Conservation (phyloP, 2,329 filamentous ascomycete species). For the Fusarium sp. region DNA sequence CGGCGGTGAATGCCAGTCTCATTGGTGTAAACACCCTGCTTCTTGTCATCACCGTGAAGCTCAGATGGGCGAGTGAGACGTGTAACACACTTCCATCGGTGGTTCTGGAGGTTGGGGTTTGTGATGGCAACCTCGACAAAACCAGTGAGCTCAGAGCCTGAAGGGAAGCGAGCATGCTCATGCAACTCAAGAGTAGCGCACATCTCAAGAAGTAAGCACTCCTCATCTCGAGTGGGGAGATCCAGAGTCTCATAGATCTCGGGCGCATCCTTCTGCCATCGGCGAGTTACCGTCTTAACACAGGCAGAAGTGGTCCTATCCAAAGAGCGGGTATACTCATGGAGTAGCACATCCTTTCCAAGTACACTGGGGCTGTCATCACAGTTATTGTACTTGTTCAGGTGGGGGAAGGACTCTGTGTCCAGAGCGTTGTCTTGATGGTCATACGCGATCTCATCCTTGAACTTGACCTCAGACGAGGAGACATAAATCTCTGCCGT, state of each 20-base stretch:
- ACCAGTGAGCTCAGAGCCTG: conserved; percentile 68
- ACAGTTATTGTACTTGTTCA: conserved; percentile 64
- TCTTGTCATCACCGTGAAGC: conserved; percentile 58
- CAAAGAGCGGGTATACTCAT: conserved; percentile 67
- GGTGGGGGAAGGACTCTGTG: conserved; percentile 63
- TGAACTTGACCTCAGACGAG: conserved; percentile 62
- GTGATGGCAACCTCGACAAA: conserved; percentile 69
- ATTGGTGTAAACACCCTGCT: conserved; percentile 59
- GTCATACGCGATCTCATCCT: conserved; percentile 59
- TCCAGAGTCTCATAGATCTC: conserved; percentile 65
- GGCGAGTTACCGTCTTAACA: conserved; percentile 61
- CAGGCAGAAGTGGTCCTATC: conserved; percentile 67
- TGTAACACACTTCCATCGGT: conserved; percentile 70
- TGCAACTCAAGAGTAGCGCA: conserved; percentile 69
- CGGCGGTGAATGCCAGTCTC: conserved; percentile 64
- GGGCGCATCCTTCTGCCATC: conserved; percentile 69
- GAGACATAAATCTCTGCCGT: conserved; percentile 69
- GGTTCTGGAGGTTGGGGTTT: conserved; percentile 62
- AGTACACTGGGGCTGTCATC: conserved; percentile 62
- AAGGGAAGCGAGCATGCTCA: conserved; percentile 66
- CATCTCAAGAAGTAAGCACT: conserved; percentile 70
- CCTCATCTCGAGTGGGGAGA: conserved; percentile 59
- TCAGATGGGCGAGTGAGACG: conserved; percentile 67
- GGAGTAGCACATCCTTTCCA: conserved; percentile 64
- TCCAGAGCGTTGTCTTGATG: conserved; percentile 57